These are phyloP conservation scores for Begonia masoniana DNA, from an alignment of 306 rosid species.

Conservation along the genomic window DNA sequence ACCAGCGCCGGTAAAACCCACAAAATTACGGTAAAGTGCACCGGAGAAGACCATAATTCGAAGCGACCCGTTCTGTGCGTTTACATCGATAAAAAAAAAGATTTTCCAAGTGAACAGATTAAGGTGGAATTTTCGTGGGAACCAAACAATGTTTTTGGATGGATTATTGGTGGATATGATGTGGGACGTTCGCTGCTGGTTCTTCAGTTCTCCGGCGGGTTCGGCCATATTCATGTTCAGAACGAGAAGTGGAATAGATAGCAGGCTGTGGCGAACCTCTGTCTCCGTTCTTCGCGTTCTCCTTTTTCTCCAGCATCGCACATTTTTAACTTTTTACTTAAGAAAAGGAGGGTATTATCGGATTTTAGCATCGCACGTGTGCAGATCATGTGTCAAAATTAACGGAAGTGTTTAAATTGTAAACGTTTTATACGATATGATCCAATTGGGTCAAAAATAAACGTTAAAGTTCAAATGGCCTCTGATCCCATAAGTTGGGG, in stretches of 20 bases:
- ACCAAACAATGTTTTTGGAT: constrained; percentile 70
- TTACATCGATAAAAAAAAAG: constrained; percentile 42
- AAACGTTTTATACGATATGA: too few species aligned
- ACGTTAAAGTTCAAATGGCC: too few species aligned
- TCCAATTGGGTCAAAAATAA: too few species aligned
- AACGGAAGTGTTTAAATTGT: too few species aligned
- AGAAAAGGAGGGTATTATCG: too few species aligned
- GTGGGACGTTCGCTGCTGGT: constrained; percentile 97
- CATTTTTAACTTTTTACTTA: too few species aligned
- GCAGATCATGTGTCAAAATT: too few species aligned
- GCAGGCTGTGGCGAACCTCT: constrained; percentile 67
- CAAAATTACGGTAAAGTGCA: constrained; percentile 54
- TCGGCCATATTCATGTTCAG: constrained; percentile 67
- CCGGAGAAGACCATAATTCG: constrained; percentile 22
- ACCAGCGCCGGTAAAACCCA: constrained; percentile 35
- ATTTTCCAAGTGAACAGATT: constrained; percentile 59
- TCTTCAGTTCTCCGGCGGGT: constrained; percentile 34
- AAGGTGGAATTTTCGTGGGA: constrained; percentile 93
- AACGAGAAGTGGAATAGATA: constrained; percentile 70
- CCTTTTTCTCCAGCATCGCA: too few species aligned
- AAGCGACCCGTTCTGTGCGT: constrained; percentile 31
- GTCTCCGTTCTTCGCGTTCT: too few species aligned
- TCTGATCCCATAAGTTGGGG: too few species aligned
- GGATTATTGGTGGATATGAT: constrained; percentile 81
- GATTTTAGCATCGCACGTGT: too few species aligned